Evolutionary conservation across 805 yeast genomes (phyloP), one percentile per base, ranked within the genome.

Genomic region (Blastobotrys mokoenaii): DNA sequence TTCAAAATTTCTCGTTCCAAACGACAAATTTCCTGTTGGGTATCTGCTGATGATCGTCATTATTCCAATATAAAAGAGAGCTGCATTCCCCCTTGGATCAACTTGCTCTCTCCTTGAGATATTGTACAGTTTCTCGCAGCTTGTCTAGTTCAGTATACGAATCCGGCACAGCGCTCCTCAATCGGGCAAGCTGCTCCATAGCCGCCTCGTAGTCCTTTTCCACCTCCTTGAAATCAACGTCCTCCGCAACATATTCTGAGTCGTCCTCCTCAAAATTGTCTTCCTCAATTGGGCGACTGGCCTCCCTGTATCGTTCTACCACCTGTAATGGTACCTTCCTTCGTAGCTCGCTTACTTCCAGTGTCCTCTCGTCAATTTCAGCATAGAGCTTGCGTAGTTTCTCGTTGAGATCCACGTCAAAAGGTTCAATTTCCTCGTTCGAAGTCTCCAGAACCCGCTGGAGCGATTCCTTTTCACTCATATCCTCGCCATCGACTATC

Each of bases 341-440:
- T 41, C 93, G 65, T 44, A 80, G 60, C 17, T 68, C 66, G 0
- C 85, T 73, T 14, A 81, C 73, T 46, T 68, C 71, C 1, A 77
- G 71, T 0, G 86, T 77, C 49, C 74, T 76, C 40, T 70, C 72
- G 51, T 85, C 94, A 47, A 84, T 80, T 33, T 72, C 69, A 41
- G 71, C 70, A 50, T 83, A 75, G 41, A 76, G 53, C 41, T 71
- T 67, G 40, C 90, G 67, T 25, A 84, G 71, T 45, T 69, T 60
- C 46, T 75, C 79, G 59, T 82, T 81, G 47, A 83, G 61, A 15
- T 72, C 79, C 34, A 73, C 63, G 56, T 85, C 90, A 60, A 82
- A 83, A 0, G 89, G 87, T 58, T 82, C 93, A 7, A 78, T 71
- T 46, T 72, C 72, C 46, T 53, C 56, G 38, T 33, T 53, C 27